phyloP scores from a whole-genome alignment of 768 basidiomycete genomes.

The Lactarius pseudohatsudake region DNA sequence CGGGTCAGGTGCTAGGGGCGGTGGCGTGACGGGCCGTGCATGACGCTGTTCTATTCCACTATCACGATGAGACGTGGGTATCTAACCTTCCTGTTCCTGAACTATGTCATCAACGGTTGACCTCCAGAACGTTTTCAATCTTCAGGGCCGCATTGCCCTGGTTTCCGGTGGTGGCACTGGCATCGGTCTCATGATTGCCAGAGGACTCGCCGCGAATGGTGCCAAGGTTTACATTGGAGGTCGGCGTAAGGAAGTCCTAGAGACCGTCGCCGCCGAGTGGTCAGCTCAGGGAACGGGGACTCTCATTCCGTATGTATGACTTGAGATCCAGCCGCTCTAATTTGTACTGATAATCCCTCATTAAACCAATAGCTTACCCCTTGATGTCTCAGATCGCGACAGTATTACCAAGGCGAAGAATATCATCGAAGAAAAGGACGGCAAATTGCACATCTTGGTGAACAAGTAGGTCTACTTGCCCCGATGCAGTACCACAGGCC shows the following conservation, averaged over 20 bases:
- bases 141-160: constrained; percentile 30
- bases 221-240: constrained; percentile 82
- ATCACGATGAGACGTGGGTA: neutral
- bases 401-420: constrained; percentile 61
- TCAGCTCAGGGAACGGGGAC: constrained; percentile 43
- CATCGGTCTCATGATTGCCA: constrained; percentile 65
- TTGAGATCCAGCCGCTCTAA: neutral
- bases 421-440: constrained; percentile 56
- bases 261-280: constrained; percentile 50
- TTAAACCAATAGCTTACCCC: constrained; percentile 46
- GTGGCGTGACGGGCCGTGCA: constrained; percentile 1
- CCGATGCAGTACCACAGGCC: neutral
- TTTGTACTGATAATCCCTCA: constrained; percentile 2
- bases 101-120: constrained; percentile 14
- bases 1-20: neutral
- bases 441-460: constrained; percentile 73
- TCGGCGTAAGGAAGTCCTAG: constrained; percentile 62
- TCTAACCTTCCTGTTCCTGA: neutral
- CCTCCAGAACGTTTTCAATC: constrained; percentile 24
- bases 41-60: neutral
- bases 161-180: constrained; percentile 33
- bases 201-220: constrained; percentile 72
- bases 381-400: constrained; percentile 71
- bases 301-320: constrained; percentile 55
- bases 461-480: constrained; percentile 62